Conservation (phyloP, 805 yeast genomes). For the Lipomyces mesembrius region DNA sequence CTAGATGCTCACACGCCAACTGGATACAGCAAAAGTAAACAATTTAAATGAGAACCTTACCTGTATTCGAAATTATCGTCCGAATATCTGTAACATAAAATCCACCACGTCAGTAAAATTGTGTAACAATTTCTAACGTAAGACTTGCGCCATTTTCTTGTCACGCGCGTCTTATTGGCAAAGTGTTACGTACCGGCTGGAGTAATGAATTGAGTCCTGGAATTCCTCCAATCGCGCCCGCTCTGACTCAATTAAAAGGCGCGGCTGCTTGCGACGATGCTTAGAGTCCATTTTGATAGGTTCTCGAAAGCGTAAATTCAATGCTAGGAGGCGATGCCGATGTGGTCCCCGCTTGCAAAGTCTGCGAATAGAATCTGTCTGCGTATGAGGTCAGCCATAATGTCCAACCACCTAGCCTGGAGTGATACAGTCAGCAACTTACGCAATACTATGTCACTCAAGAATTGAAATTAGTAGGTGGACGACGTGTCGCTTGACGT, state of each 20-base stretch:
- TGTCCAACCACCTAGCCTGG: not conserved
- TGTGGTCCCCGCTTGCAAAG: not conserved
- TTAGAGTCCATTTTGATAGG: constrained; percentile 25
- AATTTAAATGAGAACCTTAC: constrained; percentile 37
- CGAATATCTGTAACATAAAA: constrained; percentile 59
- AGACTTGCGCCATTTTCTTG: not conserved
- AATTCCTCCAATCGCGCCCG: constrained; percentile 86
- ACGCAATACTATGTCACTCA: not conserved
- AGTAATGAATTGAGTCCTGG: constrained; percentile 91
- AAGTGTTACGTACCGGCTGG: constrained; percentile 59
- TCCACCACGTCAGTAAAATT: not conserved
- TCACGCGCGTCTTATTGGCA: not conserved
- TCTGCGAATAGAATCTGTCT: not conserved
- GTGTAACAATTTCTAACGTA: not conserved
- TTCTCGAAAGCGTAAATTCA: not conserved
- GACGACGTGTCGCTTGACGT: not conserved
- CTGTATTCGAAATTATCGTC: constrained; percentile 90
- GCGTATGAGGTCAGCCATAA: not conserved
- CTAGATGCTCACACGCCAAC: not conserved
- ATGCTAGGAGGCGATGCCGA: not conserved
- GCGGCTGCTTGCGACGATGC: constrained; percentile 42
- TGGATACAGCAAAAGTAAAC: not conserved
- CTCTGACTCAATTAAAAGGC: constrained; percentile 82
- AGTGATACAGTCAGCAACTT: not conserved
- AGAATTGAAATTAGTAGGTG: not conserved